Evolutionary conservation across 345 rosid genomes (phyloP), one percentile per base, ranked within the genome.

Genomic region (Camelina neglecta): DNA sequence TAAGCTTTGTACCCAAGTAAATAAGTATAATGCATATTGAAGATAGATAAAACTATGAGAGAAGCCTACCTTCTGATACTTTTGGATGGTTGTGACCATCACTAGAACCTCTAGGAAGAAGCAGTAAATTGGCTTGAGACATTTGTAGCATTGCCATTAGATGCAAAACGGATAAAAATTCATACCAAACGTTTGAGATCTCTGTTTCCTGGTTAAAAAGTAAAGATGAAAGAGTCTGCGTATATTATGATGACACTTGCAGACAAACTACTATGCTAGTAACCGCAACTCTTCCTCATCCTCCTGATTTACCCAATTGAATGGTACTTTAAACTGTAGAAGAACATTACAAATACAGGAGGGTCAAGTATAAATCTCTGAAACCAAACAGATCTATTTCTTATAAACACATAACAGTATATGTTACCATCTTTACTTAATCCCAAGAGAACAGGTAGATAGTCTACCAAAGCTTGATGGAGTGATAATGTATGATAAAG

Each of bases 401-500:
- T 51, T 23, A 45, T 3, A 50, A 58, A 2, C 68, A 11, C 20
- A 75, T 29, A 69, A 59, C 13, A 67, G 72, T 61, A 65, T 48
- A 59, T 48, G 55, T 74, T 83, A 88, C 96, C 97, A 60, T 96
- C 99, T 84, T 87, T 89, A 63, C 88, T 93, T 77, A 89, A 79
- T 81, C 92, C 98, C 85, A 96, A 63, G 66, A 95, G 86, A 75
- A 91, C 91, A 79, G 98, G 97, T 82, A 96, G 85, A 87, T 96
- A 93, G 81, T 96, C 99, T 77, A 91, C 90, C 51, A 96, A 96
- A 82, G 96, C 98, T 84, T 88, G 97, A 81, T 85, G 98, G 53
- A 93, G 99, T n/a, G n/a, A n/a, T n/a, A n/a, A n/a, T n/a, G n/a
- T n/a, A n/a, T n/a, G n/a, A n/a, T n/a, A n/a, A n/a, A n/a, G n/a